These are phyloP conservation scores for Blastobotrys apis DNA, from an alignment of 1,139 yeast genomes.

Conservation along the genomic window DNA sequence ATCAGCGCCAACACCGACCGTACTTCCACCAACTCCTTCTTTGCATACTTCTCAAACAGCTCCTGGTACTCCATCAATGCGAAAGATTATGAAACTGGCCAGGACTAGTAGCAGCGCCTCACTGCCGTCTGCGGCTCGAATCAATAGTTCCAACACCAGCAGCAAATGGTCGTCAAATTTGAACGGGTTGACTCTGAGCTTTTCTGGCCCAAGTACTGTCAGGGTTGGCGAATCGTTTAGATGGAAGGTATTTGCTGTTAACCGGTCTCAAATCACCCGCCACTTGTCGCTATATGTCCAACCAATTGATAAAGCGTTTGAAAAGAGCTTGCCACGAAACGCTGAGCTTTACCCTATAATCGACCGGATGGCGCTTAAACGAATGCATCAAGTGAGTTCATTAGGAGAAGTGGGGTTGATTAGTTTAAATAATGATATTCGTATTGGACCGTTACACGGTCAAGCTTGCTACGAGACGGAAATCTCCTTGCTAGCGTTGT, in stretches of 20 bases:
- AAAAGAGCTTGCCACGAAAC: conserved; percentile 12
- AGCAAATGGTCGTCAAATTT: conserved; percentile 10
- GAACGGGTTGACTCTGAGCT: conserved; percentile 53
- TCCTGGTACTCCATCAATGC: conserved; percentile 13
- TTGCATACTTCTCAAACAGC: conserved; percentile 7
- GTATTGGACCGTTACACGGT: conserved; percentile 60
- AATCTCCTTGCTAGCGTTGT: conserved; percentile 56
- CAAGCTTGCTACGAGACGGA: conserved; percentile 62
- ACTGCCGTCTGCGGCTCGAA: conserved; percentile 11
- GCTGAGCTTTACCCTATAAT: conserved; percentile 17
- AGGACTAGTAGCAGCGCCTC: conserved; percentile 16
- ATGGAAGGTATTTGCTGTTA: conserved; percentile 68
- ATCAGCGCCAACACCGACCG: conserved; percentile 12
- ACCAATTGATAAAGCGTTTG: conserved; percentile 22
- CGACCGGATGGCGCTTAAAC: conserved; percentile 25
- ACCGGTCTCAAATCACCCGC: conserved; percentile 42
- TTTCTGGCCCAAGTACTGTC: conserved; percentile 59
- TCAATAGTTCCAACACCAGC: neutral
- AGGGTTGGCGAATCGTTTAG: conserved; percentile 56
- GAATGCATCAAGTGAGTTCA: conserved; percentile 40
- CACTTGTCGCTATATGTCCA: conserved; percentile 43
- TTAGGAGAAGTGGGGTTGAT: conserved; percentile 40
- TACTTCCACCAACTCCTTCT: conserved; percentile 6
- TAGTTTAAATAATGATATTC: conserved; percentile 59
- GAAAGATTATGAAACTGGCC: conserved; percentile 9